Evolutionary conservation across 305 asterid species (phyloP).

Genomic region (Stenogyne calaminthoides): DNA sequence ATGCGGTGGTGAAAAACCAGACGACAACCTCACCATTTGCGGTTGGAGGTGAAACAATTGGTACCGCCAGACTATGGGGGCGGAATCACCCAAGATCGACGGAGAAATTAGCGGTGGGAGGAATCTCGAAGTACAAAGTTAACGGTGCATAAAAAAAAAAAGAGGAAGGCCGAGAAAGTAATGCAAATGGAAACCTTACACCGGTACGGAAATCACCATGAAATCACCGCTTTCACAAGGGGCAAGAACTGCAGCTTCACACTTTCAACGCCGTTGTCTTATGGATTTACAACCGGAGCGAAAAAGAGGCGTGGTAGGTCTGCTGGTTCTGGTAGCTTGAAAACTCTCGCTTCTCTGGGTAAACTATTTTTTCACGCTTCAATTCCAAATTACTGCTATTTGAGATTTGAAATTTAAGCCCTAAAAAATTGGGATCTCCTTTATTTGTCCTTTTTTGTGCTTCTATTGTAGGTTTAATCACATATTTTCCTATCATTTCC

Average conservation of each 20-base stretch:
- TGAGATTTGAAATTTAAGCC: background rate
- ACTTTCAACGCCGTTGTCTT: slow-evolving; percentile 42
- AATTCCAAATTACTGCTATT: background rate
- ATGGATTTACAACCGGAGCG: slow-evolving; percentile 33
- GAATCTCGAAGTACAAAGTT: slow-evolving; percentile 28
- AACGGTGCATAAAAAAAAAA: slow-evolving; percentile 43
- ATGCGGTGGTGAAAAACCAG: no score
- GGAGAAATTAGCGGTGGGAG: no score
- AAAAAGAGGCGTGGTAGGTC: slow-evolving; percentile 54
- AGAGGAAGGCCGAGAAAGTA: slow-evolving; percentile 45
- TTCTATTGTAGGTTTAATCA: background rate
- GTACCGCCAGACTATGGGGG: background rate
- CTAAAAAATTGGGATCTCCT: background rate
- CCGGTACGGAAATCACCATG: slow-evolving; percentile 33
- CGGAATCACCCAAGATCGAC: slow-evolving; percentile 5
- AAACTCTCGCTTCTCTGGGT: slow-evolving; percentile 55
- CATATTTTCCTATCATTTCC: background rate
- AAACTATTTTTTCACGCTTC: slow-evolving; percentile 4
- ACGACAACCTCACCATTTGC: no score
- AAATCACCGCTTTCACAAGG: slow-evolving; percentile 34
- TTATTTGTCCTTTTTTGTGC: background rate
- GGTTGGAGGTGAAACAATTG: slow-evolving; percentile 20
- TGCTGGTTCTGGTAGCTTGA: slow-evolving; percentile 46
- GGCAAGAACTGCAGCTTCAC: slow-evolving; percentile 45
- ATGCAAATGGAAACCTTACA: background rate